Percentiles rank a stretch among this genome's conserved stretches.
Evolutionary conservation across 306 rosid species (phyloP).

Genomic region (Oxytropis ochrocephala): DNA sequence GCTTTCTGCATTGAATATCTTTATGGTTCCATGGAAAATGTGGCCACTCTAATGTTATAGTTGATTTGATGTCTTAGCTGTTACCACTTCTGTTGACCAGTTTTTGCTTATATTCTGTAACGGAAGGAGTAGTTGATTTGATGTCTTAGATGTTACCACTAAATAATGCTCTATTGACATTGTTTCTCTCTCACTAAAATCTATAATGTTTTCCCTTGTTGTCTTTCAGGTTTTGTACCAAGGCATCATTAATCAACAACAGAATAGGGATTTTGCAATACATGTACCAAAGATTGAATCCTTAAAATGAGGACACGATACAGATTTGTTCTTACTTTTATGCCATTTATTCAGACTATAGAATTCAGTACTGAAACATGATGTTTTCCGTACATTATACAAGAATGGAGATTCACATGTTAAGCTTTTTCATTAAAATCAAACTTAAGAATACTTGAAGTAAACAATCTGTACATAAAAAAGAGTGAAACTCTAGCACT

Average conservation of each 20-base stretch:
- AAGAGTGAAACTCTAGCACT: not conserved
- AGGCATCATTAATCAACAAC: conserved; percentile 5
- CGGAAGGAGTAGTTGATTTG: too few relatives aligned
- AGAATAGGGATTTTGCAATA: conserved; percentile 4
- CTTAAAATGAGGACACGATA: not conserved
- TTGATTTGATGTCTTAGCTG: not conserved
- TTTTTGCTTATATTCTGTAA: too few relatives aligned
- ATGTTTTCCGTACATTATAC: conserved; percentile 1
- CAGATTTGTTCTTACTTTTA: not conserved
- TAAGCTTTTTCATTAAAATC: conserved; percentile 3
- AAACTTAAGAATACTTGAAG: not conserved
- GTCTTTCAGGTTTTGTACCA: conserved; percentile 26
- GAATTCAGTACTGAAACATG: not conserved
- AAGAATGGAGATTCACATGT: conserved; percentile 9
- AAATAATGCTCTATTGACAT: not conserved
- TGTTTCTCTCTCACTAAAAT: conserved; percentile 5
- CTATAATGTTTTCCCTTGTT: not conserved
- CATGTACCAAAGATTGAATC: too few relatives aligned
- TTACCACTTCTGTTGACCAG: too few relatives aligned
- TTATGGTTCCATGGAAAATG: conserved; percentile 1
- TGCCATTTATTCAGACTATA: not conserved
- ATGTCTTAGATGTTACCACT: not conserved
- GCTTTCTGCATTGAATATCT: too few relatives aligned
- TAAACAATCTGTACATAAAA: conserved; percentile 23
- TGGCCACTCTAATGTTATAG: not conserved